Evolutionary conservation across 1,139 yeast species (phyloP), one percentile per base, ranked within the genome.

Genomic region (Hemisphaericaspora lyxosophila): DNA sequence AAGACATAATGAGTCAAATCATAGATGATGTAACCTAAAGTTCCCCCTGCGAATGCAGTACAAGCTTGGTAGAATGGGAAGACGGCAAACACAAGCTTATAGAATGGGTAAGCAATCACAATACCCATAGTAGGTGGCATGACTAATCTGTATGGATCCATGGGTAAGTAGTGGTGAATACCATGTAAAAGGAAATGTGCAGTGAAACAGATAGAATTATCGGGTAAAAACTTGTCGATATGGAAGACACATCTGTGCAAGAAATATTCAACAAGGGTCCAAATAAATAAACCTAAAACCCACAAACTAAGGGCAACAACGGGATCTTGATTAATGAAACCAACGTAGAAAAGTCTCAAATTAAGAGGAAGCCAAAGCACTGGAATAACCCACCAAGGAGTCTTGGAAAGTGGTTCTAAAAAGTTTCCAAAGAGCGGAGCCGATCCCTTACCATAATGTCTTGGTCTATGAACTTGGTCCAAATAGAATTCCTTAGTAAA

Each of bases 381-480:
- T n/a, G 98, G 98, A 31, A 92, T 86, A 16, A 88, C 85, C 75
- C 75, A 71, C 76, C 77, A 71, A 4, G 76, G 70, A 32, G 77
- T 71, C 46, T 68, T 60, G n/a, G 73, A 66, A 26, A 71, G 54
- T 3, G 75, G 74, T 48, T 71, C 77, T 48, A 71, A 62, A 46
- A 70, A 70, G 54, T 71, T 71, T 3, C 77, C 77, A 49, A 71
- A 71, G 34, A 71, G 55, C 5, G 90, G 96, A 12, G 98, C 98
- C 3, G 96, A 86, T 7, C 97, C 97, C 47, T 71, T 70, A 27
- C 77, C 77, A 44, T 69, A 71, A 63, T 92, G 98, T 57, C 98
- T 82, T 39, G 98, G 98, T 61, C 97, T 80, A 63, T 92, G 98
- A 32, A 92, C 94, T 64, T 92, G 97, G 59, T 89, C 96, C 56